A percentile compares a stretch with the other conserved stretches of the same genome.
These are phyloP conservation scores for Termitomyces sp. DNA, from an alignment of 768 basidiomycete genomes.

Conservation along the genomic window DNA sequence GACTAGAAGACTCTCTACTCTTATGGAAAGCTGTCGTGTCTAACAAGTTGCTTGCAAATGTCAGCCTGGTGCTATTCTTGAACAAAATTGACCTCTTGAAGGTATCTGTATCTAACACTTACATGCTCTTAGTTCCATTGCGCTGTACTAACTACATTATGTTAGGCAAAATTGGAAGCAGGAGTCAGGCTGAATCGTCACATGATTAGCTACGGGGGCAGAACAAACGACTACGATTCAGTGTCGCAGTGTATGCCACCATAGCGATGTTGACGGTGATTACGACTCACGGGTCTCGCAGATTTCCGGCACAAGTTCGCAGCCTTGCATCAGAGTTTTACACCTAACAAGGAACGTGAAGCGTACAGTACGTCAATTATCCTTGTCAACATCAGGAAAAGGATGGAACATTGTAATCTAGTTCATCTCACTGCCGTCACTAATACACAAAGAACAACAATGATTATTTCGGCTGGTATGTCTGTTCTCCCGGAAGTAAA, in stretches of 20 bases:
- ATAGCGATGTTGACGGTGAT: neutral
- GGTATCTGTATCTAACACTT: constrained; percentile 28
- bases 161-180: constrained; percentile 65
- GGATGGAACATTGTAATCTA: constrained; percentile 19
- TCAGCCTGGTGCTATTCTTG: constrained; percentile 76
- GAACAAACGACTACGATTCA: constrained; percentile 74
- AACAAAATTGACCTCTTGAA: constrained; percentile 78
- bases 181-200: constrained; percentile 69
- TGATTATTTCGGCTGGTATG: constrained; percentile 70
- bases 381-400: neutral
- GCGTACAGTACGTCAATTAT: constrained; percentile 50
- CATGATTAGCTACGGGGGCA: constrained; percentile 65
- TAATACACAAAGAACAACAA: constrained; percentile 69
- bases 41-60: constrained; percentile 66
- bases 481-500: constrained; percentile 6
- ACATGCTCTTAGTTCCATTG: neutral
- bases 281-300: constrained; percentile 20
- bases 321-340: constrained; percentile 57
- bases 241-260: constrained; percentile 62
- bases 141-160: constrained; percentile 1
- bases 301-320: constrained; percentile 74
- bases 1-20: constrained; percentile 72
- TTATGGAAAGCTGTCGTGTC: constrained; percentile 71
- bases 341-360: constrained; percentile 69
- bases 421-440: constrained; percentile 80